Evolutionary conservation across 2,329 filamentous ascomycete species (phyloP), one percentile per base, ranked within the genome.

Genomic region (Salinomyces thailandicus): DNA sequence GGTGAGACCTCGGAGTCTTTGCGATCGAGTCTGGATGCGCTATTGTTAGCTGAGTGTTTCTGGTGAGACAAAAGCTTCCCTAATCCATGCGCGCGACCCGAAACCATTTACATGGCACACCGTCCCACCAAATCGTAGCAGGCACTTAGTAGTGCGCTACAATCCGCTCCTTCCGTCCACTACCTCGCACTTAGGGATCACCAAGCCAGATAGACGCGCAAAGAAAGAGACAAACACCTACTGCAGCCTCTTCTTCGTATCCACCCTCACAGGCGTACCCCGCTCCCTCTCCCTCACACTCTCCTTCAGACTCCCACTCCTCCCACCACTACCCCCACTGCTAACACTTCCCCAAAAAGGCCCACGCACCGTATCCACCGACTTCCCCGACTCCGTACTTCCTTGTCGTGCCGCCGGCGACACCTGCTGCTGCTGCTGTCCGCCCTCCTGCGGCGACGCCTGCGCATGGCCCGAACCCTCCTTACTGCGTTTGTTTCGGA

Each of bases 311-410:
- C 22, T n/a, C n/a, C 22, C 22, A 26, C 22, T 26, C 9, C 22
- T 26, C 12, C 28, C 28, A 15, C 28, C 28, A 15, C 3, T 15
- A 16, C n/a, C 28, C 8, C n/a, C 11, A 13, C 28, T 15, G 15
- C n/a, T 9, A 16, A 12, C 12, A 16, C 28, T 31, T 15, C 28
- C 28, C 11, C 27, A 7, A 9, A 50, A 53, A 13, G 50, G 68
- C 2, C 71, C 77, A 11, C 31, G 31, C 2, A 80, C 67, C 36
- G 81, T 85, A 53, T 75, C 51, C 72, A 72, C 61, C 72, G 75
- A 64, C 77, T 82, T 52, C 76, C 73, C 75, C 47, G 73, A 72
- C 63, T 75, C 75, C 47, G 71, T 64, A 46, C 77, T 78, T 65
- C 72, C 77, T 70, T 42, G 43, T 35, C 34, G 37, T 8, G 9